Percentiles rank a stretch among this genome's conserved stretches.
Evolutionary conservation across 2,329 filamentous ascomycete species (phyloP).

Genomic region (Pseudogymnoascus sp.): DNA sequence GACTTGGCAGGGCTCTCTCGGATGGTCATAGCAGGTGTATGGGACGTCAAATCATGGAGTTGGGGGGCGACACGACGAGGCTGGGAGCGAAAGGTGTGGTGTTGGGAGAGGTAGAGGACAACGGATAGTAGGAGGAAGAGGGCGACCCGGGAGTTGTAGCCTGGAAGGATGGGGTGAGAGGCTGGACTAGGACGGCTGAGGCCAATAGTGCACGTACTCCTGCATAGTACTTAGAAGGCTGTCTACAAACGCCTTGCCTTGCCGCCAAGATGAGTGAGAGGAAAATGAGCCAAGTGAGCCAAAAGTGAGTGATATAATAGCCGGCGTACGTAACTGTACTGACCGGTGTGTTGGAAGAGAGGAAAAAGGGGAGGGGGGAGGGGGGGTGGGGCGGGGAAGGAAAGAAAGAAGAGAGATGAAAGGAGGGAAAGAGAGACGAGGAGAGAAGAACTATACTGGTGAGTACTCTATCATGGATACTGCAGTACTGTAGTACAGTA

Average conservation of each 20-base stretch:
- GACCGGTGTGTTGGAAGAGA: not conserved
- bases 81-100: not conserved
- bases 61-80: not conserved
- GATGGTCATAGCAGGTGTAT: not conserved
- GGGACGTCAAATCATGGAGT: not conserved
- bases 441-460: not conserved
- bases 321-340: not conserved
- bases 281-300: not conserved
- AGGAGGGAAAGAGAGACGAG: not conserved
- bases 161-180: not conserved
- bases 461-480: not conserved
- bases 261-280: not conserved
- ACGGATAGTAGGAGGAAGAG: not conserved
- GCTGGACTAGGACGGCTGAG: not conserved
- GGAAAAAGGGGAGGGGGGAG: not conserved
- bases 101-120: not conserved
- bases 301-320: not conserved
- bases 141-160: too few relatives aligned
- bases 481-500: too few relatives aligned
- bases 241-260: not conserved
- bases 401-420: not conserved
- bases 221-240: not conserved
- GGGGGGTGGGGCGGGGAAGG: too few relatives aligned
- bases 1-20: not conserved
- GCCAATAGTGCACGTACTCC: not conserved